These are phyloP conservation scores for Dalbergia oliveri DNA, from an alignment of 306 rosid genomes.

Conservation along the genomic window DNA sequence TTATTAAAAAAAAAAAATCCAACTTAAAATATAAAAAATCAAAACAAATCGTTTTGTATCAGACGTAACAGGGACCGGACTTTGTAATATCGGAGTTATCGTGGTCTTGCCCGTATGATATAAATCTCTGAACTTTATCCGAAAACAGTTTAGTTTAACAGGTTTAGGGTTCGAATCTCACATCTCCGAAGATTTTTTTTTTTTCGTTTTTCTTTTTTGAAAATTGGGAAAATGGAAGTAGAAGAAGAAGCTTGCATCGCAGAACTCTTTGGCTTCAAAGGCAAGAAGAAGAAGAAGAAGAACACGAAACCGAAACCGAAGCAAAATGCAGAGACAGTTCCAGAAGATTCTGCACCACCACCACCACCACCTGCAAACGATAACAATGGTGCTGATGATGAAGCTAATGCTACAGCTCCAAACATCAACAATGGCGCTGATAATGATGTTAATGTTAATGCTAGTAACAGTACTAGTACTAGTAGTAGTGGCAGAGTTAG, in stretches of 20 bases:
- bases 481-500: conserved; percentile 33
- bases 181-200: not conserved
- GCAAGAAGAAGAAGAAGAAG: conserved; percentile 50
- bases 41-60: too few relatives aligned
- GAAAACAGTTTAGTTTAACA: not conserved
- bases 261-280: conserved; percentile 2
- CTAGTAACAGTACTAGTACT: not conserved
- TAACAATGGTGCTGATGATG: conserved; percentile 29
- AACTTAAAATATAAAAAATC: too few relatives aligned
- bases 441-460: not conserved
- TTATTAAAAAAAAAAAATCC: too few relatives aligned
- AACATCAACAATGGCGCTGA: conserved; percentile 26
- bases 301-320: conserved; percentile 30
- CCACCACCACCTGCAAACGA: too few relatives aligned
- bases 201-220: not conserved
- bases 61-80: too few relatives aligned
- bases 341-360: conserved; percentile 22
- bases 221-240: conserved; percentile 32
- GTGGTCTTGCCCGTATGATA: too few relatives aligned
- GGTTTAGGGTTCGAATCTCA: conserved; percentile 42
- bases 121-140: not conserved
- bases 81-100: too few relatives aligned
- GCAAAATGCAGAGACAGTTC: conserved; percentile 14
- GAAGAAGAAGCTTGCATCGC: conserved; percentile 41
- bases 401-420: not conserved